phyloP scores from a whole-genome alignment of 495 filamentous ascomycete species.

The Penicillium longicatenatum region DNA sequence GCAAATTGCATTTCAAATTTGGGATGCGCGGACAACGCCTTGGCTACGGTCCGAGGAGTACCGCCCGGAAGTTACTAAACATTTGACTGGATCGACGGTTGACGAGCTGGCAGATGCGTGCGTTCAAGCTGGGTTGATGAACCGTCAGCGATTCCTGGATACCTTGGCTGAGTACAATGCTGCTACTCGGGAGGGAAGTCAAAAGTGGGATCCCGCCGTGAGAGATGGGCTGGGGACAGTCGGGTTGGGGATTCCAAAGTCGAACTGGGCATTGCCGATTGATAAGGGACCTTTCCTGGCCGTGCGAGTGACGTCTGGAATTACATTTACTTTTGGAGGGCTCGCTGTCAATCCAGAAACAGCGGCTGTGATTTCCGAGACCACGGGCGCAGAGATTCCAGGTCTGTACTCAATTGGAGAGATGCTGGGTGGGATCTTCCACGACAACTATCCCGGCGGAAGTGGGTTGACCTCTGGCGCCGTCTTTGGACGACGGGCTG shows the following conservation, averaged over 20 bases:
- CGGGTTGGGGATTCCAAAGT: conserved; percentile 50
- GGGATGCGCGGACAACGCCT: conserved; percentile 50
- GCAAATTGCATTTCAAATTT: conserved; percentile 61
- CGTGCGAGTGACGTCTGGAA: conserved; percentile 59
- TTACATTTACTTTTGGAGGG: conserved; percentile 69
- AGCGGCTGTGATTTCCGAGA: conserved; percentile 47
- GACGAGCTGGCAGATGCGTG: conserved; percentile 56
- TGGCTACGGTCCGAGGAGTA: conserved; percentile 62
- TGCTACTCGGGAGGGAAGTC: conserved; percentile 36
- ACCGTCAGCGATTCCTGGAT: conserved; percentile 42
- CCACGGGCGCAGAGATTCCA: conserved; percentile 43
- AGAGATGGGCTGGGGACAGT: conserved; percentile 58
- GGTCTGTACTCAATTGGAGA: conserved; percentile 61
- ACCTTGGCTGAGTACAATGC: conserved; percentile 56
- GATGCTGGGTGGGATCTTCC: conserved; percentile 65
- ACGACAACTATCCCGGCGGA: conserved; percentile 65
- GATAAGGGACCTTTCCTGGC: conserved; percentile 58
- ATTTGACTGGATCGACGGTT: conserved; percentile 48
- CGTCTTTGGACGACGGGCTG: conserved; percentile 58
- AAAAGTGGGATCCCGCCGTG: conserved; percentile 53
- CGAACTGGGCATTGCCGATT: conserved; percentile 64
- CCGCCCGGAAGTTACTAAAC: conserved; percentile 51
- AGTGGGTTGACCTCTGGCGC: conserved; percentile 61
- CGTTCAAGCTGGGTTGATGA: conserved; percentile 40
- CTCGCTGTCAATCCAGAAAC: conserved; percentile 52